phyloP scores from a whole-genome alignment of 306 rosid genomes.

The Abrus pulchellus region DNA sequence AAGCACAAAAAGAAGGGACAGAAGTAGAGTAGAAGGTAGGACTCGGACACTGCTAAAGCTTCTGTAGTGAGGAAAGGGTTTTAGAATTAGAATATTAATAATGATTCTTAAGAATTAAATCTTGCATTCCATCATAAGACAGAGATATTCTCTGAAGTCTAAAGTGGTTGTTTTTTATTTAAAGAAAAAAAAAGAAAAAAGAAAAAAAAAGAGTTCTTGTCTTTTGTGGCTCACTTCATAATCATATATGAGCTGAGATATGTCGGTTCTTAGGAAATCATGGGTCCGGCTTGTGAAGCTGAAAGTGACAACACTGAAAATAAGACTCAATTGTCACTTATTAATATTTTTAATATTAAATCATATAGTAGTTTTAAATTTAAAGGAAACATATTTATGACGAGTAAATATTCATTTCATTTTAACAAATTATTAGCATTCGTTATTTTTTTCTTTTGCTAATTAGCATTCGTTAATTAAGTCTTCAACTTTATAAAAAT shows the following conservation, averaged over 20 bases:
- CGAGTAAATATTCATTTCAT: no score
- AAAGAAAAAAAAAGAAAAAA: neutral
- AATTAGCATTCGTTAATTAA: no score
- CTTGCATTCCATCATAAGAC: conserved; percentile 45
- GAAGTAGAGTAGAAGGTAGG: conserved; percentile 55
- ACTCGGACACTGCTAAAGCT: conserved; percentile 28
- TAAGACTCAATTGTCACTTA: neutral
- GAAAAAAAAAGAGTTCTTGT: conserved; percentile 26
- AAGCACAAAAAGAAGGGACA: neutral
- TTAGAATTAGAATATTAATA: conserved; percentile 33
- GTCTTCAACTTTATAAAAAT: no score
- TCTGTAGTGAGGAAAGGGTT: conserved; percentile 40
- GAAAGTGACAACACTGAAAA: neutral
- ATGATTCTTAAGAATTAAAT: conserved; percentile 17
- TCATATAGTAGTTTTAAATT: no score
- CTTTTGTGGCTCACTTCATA: conserved; percentile 44
- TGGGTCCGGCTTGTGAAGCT: neutral
- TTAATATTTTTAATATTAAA: neutral
- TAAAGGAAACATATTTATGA: no score
- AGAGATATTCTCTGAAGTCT: conserved; percentile 48
- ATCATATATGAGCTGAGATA: conserved; percentile 4
- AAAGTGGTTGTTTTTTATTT: neutral
- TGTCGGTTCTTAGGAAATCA: conserved; percentile 26
- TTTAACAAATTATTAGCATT: no score
- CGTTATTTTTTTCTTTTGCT: no score